Conservation (phyloP, 305 asterid genomes). For the Fraxinus angustifolia region DNA sequence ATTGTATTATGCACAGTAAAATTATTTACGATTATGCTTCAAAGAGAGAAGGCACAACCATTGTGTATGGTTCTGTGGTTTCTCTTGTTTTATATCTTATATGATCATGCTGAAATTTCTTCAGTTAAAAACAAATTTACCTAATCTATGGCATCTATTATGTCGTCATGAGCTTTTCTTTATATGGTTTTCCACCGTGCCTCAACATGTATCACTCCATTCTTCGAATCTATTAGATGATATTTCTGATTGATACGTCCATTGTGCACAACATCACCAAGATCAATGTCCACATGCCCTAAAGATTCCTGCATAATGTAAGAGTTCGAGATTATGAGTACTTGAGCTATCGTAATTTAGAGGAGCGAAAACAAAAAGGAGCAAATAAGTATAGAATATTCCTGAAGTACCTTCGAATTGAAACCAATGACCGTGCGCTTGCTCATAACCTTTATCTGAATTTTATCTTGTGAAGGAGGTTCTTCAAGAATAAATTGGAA, state of each 20-base stretch:
- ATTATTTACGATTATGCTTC: not conserved
- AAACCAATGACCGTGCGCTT: slow-evolving; percentile 59
- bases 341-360: not conserved
- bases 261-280: slow-evolving; percentile 71
- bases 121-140: not conserved
- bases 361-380: not conserved
- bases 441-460: slow-evolving; percentile 70
- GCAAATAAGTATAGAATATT: not conserved
- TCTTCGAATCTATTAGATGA: slow-evolving; percentile 77
- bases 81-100: not conserved
- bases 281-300: slow-evolving; percentile 74
- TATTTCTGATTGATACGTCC: slow-evolving; percentile 76
- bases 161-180: slow-evolving; percentile 3
- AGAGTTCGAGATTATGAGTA: not conserved
- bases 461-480: slow-evolving; percentile 69
- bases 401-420: slow-evolving; percentile 50
- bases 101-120: not conserved
- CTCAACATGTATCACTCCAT: slow-evolving; percentile 80
- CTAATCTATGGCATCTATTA: not conserved
- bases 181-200: slow-evolving; percentile 65
- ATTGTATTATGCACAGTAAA: not conserved
- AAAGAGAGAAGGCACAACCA: not conserved
- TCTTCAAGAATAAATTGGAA: slow-evolving; percentile 83
- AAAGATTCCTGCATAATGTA: slow-evolving; percentile 50
- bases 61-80: not conserved